These are phyloP conservation scores for Gossypium schwendimanii DNA, from an alignment of 441 rosid species.

Conservation along the genomic window DNA sequence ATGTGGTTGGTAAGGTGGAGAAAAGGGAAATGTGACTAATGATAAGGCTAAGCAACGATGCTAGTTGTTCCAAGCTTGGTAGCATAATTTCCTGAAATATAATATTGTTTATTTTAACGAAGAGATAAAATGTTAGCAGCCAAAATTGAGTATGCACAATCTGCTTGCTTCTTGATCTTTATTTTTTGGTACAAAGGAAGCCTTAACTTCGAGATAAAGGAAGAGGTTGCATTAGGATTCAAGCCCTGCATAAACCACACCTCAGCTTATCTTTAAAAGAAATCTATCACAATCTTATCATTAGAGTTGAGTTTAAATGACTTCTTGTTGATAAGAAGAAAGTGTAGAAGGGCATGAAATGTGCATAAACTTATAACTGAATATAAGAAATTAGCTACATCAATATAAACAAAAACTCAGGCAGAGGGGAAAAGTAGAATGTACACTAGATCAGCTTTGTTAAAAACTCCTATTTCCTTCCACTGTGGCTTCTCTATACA, in stretches of 20 bases:
- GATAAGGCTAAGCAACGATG: no score
- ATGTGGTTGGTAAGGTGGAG: no score
- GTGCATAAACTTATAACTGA: neutral
- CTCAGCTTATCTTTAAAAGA: neutral
- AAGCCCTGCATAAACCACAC: neutral
- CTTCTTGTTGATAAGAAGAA: neutral
- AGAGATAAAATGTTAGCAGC: no score
- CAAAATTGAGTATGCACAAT: no score
- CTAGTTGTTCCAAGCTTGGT: no score
- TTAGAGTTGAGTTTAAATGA: neutral
- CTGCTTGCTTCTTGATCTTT: no score
- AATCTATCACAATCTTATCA: neutral
- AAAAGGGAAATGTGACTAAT: no score
- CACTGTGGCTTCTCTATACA: neutral
- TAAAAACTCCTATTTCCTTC: neutral
- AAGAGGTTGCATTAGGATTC: no score
- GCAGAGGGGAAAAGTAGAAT: neutral
- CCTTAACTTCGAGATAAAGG: no score
- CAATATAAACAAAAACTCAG: neutral
- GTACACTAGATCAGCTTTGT: neutral
- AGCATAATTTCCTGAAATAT: no score
- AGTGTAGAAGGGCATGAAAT: neutral
- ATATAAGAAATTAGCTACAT: neutral
- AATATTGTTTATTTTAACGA: no score
- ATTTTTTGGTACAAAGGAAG: no score